Base-by-base conservation (phyloP, 805 yeast genomes). In the Candida railenensis region DNA sequence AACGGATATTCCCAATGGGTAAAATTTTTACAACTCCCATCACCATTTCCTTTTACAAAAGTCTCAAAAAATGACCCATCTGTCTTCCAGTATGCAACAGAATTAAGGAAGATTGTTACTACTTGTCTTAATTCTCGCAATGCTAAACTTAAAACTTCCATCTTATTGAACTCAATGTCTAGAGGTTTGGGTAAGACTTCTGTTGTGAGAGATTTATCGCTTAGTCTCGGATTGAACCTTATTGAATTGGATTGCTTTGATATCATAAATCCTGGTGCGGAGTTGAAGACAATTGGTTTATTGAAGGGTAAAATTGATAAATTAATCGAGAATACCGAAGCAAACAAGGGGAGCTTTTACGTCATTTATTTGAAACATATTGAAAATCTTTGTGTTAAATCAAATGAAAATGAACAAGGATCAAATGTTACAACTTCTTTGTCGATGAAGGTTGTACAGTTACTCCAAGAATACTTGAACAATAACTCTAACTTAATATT, bases 101-200 rank as follows among this genome's bases (percentile, higher is more conserved):
- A 78, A 40, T 62, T 89, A 18, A 55, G 69, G 8, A 80, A 80
- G 44, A 73, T 87, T 19, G 57, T 90, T 2, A 61, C 65, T 15
- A 81, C 96, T 0, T 71, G 82, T 2, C 63, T 76, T 34, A 49
- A 51, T 2, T 49, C 50, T 16, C 55, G 70, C 3, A 62, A 61
- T 15, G 58, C 70, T 1, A 63, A 71, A 2, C 56, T 88, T 30
- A 76, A 74, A 41, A 83, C 96, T 0, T 76, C 89, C 0, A 66
- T 90, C 0, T 59, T 90, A 21, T 60, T 94, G 19, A 79, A 77
- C 43, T 88, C 97, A 3, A 67, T 81, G 55, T 77, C 82, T 25
- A 71, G 95, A 44, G 89, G 87, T 7, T 81, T 87, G 4, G 99
- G 99, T 0, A 92, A 92, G 57, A 61, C 86, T 0, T 80, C 85